Evolutionary conservation across 352 stramenopile genomes (phyloP).

Genomic region (Pythium aristosporum): DNA sequence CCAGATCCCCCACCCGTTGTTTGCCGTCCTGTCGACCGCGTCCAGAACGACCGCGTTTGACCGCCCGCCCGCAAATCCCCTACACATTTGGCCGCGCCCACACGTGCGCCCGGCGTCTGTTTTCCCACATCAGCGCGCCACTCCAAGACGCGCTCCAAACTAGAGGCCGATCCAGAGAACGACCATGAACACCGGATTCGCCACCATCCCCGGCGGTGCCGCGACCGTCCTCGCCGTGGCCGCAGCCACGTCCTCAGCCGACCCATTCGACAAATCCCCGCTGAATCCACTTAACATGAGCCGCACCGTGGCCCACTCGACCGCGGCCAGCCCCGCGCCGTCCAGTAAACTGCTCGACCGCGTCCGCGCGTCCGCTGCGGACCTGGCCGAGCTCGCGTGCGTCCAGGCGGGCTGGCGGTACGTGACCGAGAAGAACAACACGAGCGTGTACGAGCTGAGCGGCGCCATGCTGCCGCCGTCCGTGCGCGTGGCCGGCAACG

Average conservation of each 20-base stretch:
- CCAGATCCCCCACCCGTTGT: neutral
- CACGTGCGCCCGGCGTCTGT: neutral
- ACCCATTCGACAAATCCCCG: conserved; percentile 25
- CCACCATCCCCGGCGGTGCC: neutral
- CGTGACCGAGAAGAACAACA: conserved; percentile 46
- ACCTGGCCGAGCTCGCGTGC: conserved; percentile 53
- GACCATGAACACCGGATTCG: neutral
- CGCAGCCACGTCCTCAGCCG: neutral
- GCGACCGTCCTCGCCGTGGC: neutral
- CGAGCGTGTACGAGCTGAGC: conserved; percentile 63
- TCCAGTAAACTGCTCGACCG: conserved; percentile 60
- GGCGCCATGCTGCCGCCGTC: conserved; percentile 43
- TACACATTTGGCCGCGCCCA: too few relatives aligned
- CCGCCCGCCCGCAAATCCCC: too few relatives aligned
- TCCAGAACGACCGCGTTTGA: neutral
- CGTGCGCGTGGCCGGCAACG: conserved; percentile 29
- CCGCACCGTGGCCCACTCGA: neutral
- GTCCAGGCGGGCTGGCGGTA: conserved; percentile 49
- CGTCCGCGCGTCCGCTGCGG: conserved; percentile 53
- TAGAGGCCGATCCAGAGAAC: neutral
- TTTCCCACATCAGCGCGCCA: neutral
- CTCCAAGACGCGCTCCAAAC: neutral
- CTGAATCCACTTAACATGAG: conserved; percentile 26
- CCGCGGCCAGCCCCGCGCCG: conserved; percentile 37
- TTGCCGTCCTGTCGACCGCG: neutral